Evolutionary conservation across 352 stramenopile genomes (phyloP), one percentile per base, ranked within the genome.

Genomic region (Phytophthora litchii): DNA sequence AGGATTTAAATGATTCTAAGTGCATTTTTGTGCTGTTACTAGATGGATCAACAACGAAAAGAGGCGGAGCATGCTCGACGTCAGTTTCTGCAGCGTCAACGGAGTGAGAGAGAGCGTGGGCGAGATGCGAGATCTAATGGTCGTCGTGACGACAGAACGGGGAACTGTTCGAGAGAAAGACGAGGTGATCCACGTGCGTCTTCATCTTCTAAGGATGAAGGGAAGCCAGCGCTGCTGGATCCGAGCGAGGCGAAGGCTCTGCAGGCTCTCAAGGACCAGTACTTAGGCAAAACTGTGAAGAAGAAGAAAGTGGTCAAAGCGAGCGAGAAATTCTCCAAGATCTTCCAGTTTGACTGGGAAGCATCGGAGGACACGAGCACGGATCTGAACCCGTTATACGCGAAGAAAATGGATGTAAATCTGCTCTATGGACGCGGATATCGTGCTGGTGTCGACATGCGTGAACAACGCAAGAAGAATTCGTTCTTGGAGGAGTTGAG

Each of bases 301-400:
- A 96, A 95, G 69, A 96, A 96, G 48, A 94, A 92, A 62, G 73
- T 96, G 17, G 78, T 95, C 13, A 98, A 98, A 56, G 88, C 94
- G 12, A 96, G 86, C 23, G 90, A 97, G 49, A 98, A 97, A 63
- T 97, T 97, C 51, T 79, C 84, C 31, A 93, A 96, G 61, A 95
- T 96, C 63, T 98, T 97, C 59, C 86, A 97, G 60, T 98, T 98
- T 62, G 89, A 98, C 64, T 98, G 94, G 94, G 88, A 98, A 29
- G 79, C 86, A 10, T 80, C 71, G 0, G 94, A 98, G 35, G 94
- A 98, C 65, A 98, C 94, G 29, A 96, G 83, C 21, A 49, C 70
- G 10, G 92, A 97, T 55, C 50, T 96, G 17, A 97, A 98, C 57
- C 92, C 92, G 16, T 62, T 98, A 57, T 98, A 98, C 59, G 77